These are phyloP conservation scores for Blastobotrys niveus DNA, from an alignment of 1,139 yeast species.

Conservation along the genomic window DNA sequence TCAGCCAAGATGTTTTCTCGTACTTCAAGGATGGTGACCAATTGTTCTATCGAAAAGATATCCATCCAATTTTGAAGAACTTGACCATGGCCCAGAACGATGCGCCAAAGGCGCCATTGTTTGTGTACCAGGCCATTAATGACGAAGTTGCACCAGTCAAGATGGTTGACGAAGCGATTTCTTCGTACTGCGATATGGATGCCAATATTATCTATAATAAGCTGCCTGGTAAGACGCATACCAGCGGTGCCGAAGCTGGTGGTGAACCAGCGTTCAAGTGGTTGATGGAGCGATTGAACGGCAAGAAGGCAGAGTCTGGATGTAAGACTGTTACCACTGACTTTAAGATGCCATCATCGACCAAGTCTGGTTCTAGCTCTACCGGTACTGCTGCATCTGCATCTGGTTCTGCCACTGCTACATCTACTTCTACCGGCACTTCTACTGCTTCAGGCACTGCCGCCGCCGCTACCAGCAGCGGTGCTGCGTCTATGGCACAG, in stretches of 20 bases:
- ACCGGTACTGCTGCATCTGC: neutral
- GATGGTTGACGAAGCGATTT: slow-evolving; percentile 20
- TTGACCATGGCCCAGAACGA: slow-evolving; percentile 20
- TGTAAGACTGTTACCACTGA: slow-evolving; percentile 11
- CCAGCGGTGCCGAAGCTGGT: slow-evolving; percentile 2
- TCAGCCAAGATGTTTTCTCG: slow-evolving; percentile 17
- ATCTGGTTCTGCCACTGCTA: neutral
- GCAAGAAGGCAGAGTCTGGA: slow-evolving; percentile 9
- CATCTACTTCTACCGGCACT: neutral
- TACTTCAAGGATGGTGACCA: slow-evolving; percentile 23
- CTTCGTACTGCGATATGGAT: slow-evolving; percentile 28
- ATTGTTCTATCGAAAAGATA: slow-evolving; percentile 13
- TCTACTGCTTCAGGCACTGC: neutral
- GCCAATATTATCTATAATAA: slow-evolving; percentile 26
- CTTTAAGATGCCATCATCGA: too few species aligned
- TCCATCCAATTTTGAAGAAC: slow-evolving; percentile 14
- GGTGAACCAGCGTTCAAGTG: slow-evolving; percentile 9
- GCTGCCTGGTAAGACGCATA: slow-evolving; percentile 21
- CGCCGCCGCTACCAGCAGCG: neutral
- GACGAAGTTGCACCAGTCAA: slow-evolving; percentile 26
- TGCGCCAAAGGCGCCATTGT: slow-evolving; percentile 25
- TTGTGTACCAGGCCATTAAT: slow-evolving; percentile 26
- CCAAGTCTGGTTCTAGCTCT: too few species aligned
- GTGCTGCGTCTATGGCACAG: neutral
- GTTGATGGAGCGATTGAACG: slow-evolving; percentile 13